phyloP scores from a whole-genome alignment of 129 eudicot species.

The Dittrichia graveolens region DNA sequence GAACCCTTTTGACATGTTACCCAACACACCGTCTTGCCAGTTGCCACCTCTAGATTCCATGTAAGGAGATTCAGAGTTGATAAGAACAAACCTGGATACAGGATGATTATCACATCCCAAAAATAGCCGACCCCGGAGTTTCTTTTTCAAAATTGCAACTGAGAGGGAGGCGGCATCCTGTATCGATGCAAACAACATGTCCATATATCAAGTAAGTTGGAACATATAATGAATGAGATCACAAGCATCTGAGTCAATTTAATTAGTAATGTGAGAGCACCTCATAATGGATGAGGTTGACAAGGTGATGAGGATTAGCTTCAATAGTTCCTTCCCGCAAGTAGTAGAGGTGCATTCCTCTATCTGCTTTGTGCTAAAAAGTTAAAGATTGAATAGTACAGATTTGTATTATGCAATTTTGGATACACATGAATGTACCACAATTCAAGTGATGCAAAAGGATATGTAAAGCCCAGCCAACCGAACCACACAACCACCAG shows the following conservation, averaged over 20 bases:
- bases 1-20: not conserved
- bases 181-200: not conserved
- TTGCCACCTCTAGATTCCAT: not conserved
- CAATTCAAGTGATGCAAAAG: conserved; percentile 37
- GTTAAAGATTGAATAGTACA: conserved; percentile 47
- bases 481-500: conserved; percentile 88
- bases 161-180: conserved; percentile 95
- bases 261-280: conserved; percentile 37
- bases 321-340: conserved; percentile 68
- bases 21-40: too few relatives aligned
- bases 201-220: not conserved
- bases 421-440: not conserved
- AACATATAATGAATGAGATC: conserved; percentile 12
- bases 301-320: conserved; percentile 78
- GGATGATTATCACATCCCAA: conserved; percentile 97
- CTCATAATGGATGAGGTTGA: conserved; percentile 95
- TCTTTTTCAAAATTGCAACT: conserved; percentile 75
- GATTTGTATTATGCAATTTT: conserved; percentile 6
- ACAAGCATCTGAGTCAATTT: not conserved
- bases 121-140: conserved; percentile 58
- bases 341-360: conserved; percentile 89
- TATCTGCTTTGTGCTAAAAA: conserved; percentile 65
- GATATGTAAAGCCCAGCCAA: conserved; percentile 98
- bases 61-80: not conserved
- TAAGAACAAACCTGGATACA: conserved; percentile 63